A percentile compares a stretch with the other conserved stretches of the same genome.
These are phyloP conservation scores for Bipolaris zeicola DNA, from an alignment of 2,329 filamentous ascomycete species.

Conservation along the genomic window DNA sequence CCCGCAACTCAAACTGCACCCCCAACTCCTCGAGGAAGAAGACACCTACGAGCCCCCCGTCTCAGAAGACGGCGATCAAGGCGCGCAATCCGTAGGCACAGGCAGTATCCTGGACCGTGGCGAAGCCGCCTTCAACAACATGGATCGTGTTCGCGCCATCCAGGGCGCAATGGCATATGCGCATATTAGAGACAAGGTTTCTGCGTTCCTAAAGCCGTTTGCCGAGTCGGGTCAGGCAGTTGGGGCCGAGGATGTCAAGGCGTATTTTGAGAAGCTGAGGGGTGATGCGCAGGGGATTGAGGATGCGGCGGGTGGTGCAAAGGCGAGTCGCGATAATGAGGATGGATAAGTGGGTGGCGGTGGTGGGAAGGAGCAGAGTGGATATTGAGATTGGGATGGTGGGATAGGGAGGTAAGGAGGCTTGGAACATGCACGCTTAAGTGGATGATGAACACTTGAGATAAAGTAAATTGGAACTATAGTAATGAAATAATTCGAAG, in stretches of 20 bases:
- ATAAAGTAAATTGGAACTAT: too few species aligned
- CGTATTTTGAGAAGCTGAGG: conserved; percentile 90
- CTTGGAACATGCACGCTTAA: neutral
- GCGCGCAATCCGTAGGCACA: conserved; percentile 66
- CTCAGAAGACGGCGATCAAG: conserved; percentile 61
- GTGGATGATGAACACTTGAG: neutral
- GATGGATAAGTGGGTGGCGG: conserved; percentile 30
- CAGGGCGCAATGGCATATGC: conserved; percentile 98
- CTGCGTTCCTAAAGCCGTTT: conserved; percentile 90
- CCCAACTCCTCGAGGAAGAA: conserved; percentile 90
- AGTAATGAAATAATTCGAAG: too few species aligned
- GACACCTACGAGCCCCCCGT: conserved; percentile 91
- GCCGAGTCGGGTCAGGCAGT: conserved; percentile 89
- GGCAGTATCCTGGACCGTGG: conserved; percentile 88
- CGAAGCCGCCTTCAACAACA: conserved; percentile 86
- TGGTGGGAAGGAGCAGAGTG: conserved; percentile 48
- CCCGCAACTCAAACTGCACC: conserved; percentile 69
- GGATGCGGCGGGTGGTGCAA: conserved; percentile 42
- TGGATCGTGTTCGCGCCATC: conserved; percentile 91
- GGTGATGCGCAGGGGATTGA: conserved; percentile 79
- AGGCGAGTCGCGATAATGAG: conserved; percentile 31
- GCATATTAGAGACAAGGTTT: conserved; percentile 93
- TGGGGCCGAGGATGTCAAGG: conserved; percentile 93
- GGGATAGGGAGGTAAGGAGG: too few species aligned
- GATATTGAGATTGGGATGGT: conserved; percentile 43